Evolutionary conservation across 768 basidiomycete genomes (phyloP), one percentile per base, ranked within the genome.

Genomic region (Tylopilus cervinicoccineus): DNA sequence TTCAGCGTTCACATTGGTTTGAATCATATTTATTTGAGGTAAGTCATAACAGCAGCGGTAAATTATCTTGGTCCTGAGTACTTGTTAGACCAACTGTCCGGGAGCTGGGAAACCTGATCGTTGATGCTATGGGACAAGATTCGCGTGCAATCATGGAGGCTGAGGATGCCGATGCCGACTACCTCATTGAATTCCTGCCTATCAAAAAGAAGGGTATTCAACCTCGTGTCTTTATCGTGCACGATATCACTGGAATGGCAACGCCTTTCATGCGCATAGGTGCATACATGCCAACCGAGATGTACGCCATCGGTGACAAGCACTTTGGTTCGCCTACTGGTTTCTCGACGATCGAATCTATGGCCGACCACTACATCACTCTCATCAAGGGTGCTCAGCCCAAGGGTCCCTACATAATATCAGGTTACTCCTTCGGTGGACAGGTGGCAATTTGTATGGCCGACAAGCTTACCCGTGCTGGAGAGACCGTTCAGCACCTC

Each of bases 291-390:
- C 61, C 63, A 1, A 63, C 12, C 38, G 63, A 65, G 58, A 61
- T 66, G 57, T 65, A 65, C 27, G 64, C 64, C n/a, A 66, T 65
- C 20, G 64, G 64, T 23, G 64, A 65, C 53, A 61, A 58, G 24
- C 59, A 65, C 47, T 65, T 65, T 26, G 64, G 64, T 26, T 66
- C 62, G 11, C 36, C 59, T 24, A 61, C 55, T 0, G 64, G 64
- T 40, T 66, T 65, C 51, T 53, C 58, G 24, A 50, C 59, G 20
- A 55, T 65, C 24, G 64, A 65, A 33, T 52, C 64, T 2, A 65
- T 66, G 64, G 64, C 58, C 1, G 62, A 66, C 32, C 64, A 66
- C 47, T 65, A 66, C 40, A 66, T 65, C 42, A 48, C 62, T 40
- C 64, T 65, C 20, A 49, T 65, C 43, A 63, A 54, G 43, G 40